A percentile compares a stretch with the other conserved stretches of the same genome.
Conservation (phyloP, 1,139 yeast species). For the Wickerhamomyces sp. region DNA sequence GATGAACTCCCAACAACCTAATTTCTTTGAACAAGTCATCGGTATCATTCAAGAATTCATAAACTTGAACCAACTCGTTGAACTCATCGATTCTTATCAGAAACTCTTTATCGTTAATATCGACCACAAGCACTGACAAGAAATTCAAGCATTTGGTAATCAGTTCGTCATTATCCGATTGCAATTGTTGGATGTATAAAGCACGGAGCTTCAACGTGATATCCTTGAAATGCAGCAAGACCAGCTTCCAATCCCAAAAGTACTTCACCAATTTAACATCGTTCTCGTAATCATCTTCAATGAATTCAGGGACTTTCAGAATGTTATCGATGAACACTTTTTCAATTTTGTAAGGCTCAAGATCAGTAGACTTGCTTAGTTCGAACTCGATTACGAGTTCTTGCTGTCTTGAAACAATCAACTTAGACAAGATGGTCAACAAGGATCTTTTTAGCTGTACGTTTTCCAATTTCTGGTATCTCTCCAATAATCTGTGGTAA, state of each 20-base stretch:
- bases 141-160: constrained; percentile 45
- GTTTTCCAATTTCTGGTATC: constrained; percentile 13
- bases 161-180: constrained; percentile 33
- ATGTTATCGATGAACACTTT: constrained; percentile 28
- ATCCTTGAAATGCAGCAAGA: constrained; percentile 59
- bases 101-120: constrained; percentile 31
- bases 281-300: constrained; percentile 27
- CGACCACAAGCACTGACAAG: constrained; percentile 44
- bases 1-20: constrained; percentile 42
- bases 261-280: constrained; percentile 37
- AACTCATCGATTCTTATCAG: constrained; percentile 31
- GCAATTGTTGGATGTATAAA: constrained; percentile 54
- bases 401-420: constrained; percentile 41
- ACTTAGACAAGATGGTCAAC: constrained; percentile 28
- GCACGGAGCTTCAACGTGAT: constrained; percentile 62
- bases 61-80: constrained; percentile 20
- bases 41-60: constrained; percentile 19
- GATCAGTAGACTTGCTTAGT: constrained; percentile 33
- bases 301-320: constrained; percentile 14
- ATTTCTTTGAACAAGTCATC: constrained; percentile 29
- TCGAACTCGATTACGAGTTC: constrained; percentile 60
- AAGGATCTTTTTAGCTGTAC: constrained; percentile 33
- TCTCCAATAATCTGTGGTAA: constrained; percentile 19
- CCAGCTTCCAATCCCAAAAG: constrained; percentile 67
- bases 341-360: constrained; percentile 31